Evolutionary conservation across 352 stramenopile species (phyloP), one percentile per base, ranked within the genome.

Genomic region (Aphanomyces invadans): DNA sequence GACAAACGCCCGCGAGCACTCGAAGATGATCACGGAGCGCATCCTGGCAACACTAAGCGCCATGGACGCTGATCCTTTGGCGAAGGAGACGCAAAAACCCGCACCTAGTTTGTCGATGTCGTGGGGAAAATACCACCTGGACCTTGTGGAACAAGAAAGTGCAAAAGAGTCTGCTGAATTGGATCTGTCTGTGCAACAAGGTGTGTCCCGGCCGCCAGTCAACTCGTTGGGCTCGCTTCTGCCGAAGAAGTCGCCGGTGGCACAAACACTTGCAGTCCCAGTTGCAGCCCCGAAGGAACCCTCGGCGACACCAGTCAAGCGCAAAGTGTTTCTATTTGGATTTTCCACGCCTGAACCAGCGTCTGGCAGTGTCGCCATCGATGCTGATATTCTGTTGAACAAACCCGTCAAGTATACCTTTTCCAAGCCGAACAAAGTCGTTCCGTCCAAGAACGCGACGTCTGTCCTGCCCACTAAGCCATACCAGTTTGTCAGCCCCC

Each of bases 61-160:
- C 68, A 74, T 93, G 31, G 79, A 95, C 68, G 21, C 60, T 4
- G 88, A 76, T 26, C 86, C 86, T 28, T 60, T 95, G n/a, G 78
- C 87, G 36, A 73, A 74, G 31, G 82, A 92, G 70, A 73, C 79
- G 0, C 76, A 80, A 53, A 90, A 92, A 54, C 86, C 86, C 12
- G 87, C 78, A 25, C 81, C 81, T 15, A 88, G 80, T 11, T 90
- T 81, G 31, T 89, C 84, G 29, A 67, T 90, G 70, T 92, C 84
- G 11, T 95, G 86, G 86, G 81, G 81, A 0, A 95, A 93, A 61
- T 90, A 91, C 61, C 79, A 92, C n/a, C 66, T 92, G 10, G 78
- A 86, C 4, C 25, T 90, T 25, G 66, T 74, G 7, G 76, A 86
- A 4, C 5, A 67, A 9, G 39, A 60, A 4, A 42, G 15, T 2